These are phyloP conservation scores for Lomentospora prolificans DNA, from an alignment of 2,329 filamentous ascomycete species.

Conservation along the genomic window DNA sequence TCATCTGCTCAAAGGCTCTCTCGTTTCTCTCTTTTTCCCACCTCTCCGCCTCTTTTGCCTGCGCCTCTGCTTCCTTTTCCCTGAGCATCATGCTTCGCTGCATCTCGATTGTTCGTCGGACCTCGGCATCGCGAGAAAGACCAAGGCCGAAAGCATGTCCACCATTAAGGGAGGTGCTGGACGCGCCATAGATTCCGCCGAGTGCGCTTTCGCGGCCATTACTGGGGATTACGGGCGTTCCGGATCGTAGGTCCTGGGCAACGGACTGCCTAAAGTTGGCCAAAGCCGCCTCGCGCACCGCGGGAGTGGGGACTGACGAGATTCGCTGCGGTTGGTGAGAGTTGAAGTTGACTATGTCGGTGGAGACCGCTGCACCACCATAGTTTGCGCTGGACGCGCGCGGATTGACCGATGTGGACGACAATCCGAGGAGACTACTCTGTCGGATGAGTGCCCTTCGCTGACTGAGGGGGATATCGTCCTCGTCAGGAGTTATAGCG, in stretches of 20 bases:
- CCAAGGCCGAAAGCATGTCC: not conserved
- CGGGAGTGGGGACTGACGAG: constrained; percentile 29
- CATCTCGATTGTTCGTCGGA: constrained; percentile 40
- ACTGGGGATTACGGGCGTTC: constrained; percentile 22
- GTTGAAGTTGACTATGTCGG: constrained; percentile 33
- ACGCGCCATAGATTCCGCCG: constrained; percentile 12
- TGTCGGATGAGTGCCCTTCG: constrained; percentile 53
- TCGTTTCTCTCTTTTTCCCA: constrained; percentile 49
- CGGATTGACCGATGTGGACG: not conserved
- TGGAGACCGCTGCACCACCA: constrained; percentile 8
- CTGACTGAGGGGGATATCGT: constrained; percentile 64
- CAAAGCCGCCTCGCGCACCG: constrained; percentile 47
- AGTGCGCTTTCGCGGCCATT: constrained; percentile 30
- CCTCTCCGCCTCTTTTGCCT: constrained; percentile 47
- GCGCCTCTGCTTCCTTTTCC: constrained; percentile 53
- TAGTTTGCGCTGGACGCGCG: constrained; percentile 8
- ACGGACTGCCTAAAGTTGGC: constrained; percentile 59
- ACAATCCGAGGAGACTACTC: constrained; percentile 28
- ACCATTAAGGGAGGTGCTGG: constrained; percentile 21
- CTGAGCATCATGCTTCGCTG: constrained; percentile 47
- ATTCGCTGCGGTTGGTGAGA: constrained; percentile 44
- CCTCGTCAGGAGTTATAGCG: constrained; percentile 31
- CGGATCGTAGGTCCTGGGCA: constrained; percentile 47
- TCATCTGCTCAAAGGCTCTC: constrained; percentile 59
- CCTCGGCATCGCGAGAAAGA: constrained; percentile 25